Evolutionary conservation across 495 filamentous ascomycete species (phyloP), one percentile per base, ranked within the genome.

Genomic region (Pseudevernia furfuracea): DNA sequence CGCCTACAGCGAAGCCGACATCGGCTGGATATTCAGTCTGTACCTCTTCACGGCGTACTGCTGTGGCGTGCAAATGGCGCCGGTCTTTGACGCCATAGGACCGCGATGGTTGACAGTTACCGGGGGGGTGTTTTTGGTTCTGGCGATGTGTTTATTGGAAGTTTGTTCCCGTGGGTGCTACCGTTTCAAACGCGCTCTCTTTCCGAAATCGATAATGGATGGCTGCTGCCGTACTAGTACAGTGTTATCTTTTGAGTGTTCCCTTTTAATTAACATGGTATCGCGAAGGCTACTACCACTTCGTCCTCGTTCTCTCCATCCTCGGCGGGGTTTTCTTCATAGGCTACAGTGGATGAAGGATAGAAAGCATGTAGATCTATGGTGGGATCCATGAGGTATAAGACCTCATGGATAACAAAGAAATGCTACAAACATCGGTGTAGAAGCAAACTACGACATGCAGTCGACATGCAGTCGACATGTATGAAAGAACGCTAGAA

Each of bases 1-100:
- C 49, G 73, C 78, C 37, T 82, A 88, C 68, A 78, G 76, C 58
- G 79, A 82, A 38, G 83, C 85, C 36, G 80, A 78, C 15, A 80
- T 89, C 38, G 88, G 87, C n/a, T 92, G 89, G 89, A 89, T 93
- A 58, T 91, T 93, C 67, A 85, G 87, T 37, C 70, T 92, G 56
- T 90, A 87, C 68, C 78, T 84, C 5, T 90, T 89, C 66, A 71
- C 91, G 37, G 78, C 83, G 14, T 88, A 87, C 68, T 82, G 86
- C 66, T 83, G 84, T 41, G 83, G 85, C n/a, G 73, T 85, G n/a
- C 80, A 82, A 61, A 76, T 84, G 21, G 84, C 82, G 4, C 81
- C 82, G 10, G 73, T 85, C 41, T 87, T 87, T 62, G 84, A 87
- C 68, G 77, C 78, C 32, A 75, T 78, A 43, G 85, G 84, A 2